A percentile compares a stretch with the other conserved stretches of the same genome.
Conservation (phyloP, 192 early-diverging fungal species). For the Coemansia sp. region DNA sequence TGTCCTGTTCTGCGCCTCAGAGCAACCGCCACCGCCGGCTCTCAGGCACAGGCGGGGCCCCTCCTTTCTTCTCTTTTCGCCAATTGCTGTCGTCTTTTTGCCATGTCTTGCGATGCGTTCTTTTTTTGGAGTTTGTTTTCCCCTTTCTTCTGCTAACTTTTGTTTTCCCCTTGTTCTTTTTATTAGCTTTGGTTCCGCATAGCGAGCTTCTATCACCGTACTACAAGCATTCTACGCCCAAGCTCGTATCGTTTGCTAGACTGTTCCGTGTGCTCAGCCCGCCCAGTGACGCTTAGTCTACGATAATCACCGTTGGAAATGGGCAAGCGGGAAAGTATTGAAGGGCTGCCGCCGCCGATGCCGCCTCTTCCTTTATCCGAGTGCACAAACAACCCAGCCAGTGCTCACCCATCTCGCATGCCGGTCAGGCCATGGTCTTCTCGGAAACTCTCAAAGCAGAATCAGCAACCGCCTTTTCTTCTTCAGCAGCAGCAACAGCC, state of each 20-base stretch:
- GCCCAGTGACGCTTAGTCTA: neutral
- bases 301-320: neutral
- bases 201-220: neutral
- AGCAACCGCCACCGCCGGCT: neutral
- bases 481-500: slow-evolving; percentile 10
- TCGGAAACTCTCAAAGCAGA: slow-evolving; percentile 13
- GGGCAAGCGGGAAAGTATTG: slow-evolving; percentile 2
- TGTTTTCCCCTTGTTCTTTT: neutral
- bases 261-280: neutral
- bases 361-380: neutral
- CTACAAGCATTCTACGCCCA: too few species aligned
- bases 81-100: neutral
- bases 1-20: neutral
- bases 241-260: neutral
- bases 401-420: neutral
- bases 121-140: neutral
- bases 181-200: neutral
- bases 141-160: neutral
- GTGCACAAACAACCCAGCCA: neutral
- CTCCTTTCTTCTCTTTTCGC: neutral
- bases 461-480: slow-evolving; percentile 12
- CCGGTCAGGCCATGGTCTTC: neutral
- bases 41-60: neutral
- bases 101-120: neutral
- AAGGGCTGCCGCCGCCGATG: slow-evolving; percentile 1